phyloP scores from a whole-genome alignment of 164 flowering plant genomes.

The Stephania cephalantha region DNA sequence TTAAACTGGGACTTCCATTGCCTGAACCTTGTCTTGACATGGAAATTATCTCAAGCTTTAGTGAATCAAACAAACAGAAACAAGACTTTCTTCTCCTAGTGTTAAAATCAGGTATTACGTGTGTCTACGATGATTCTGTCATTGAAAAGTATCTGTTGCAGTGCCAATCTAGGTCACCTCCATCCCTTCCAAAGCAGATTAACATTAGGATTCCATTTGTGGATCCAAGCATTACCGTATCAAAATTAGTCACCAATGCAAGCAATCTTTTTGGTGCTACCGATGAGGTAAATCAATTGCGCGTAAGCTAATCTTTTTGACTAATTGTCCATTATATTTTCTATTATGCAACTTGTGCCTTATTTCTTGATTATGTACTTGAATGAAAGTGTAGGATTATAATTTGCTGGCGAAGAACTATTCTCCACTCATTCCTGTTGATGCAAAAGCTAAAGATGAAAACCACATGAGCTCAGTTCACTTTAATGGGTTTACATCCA shows the following conservation, averaged over 20 bases:
- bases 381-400: slow-evolving; percentile 42
- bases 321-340: not conserved
- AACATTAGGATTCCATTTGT: slow-evolving; percentile 55
- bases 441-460: slow-evolving; percentile 45
- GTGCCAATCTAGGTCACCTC: slow-evolving; percentile 54
- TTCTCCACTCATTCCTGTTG: slow-evolving; percentile 49
- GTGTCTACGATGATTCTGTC: slow-evolving; percentile 53
- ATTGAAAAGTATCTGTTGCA: slow-evolving; percentile 77
- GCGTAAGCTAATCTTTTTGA: not conserved
- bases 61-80: slow-evolving; percentile 52
- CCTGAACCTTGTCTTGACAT: slow-evolving; percentile 63
- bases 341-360: not conserved
- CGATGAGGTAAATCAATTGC: slow-evolving; percentile 55
- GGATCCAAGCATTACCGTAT: slow-evolving; percentile 57
- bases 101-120: slow-evolving; percentile 60
- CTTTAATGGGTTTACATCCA: slow-evolving; percentile 49
- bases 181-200: slow-evolving; percentile 72
- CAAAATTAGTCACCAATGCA: slow-evolving; percentile 44
- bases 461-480: slow-evolving; percentile 20
- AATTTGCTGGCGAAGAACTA: slow-evolving; percentile 29
- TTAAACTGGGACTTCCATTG: slow-evolving; percentile 62
- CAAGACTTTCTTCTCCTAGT: slow-evolving; percentile 49
- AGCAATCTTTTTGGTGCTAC: slow-evolving; percentile 16
- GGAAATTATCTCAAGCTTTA: slow-evolving; percentile 47
- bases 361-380: slow-evolving; percentile 1